Percentiles rank a stretch among this genome's conserved stretches.
These are phyloP conservation scores for Linderniella brevidens DNA, from an alignment of 257 asterid genomes.

Conservation along the genomic window DNA sequence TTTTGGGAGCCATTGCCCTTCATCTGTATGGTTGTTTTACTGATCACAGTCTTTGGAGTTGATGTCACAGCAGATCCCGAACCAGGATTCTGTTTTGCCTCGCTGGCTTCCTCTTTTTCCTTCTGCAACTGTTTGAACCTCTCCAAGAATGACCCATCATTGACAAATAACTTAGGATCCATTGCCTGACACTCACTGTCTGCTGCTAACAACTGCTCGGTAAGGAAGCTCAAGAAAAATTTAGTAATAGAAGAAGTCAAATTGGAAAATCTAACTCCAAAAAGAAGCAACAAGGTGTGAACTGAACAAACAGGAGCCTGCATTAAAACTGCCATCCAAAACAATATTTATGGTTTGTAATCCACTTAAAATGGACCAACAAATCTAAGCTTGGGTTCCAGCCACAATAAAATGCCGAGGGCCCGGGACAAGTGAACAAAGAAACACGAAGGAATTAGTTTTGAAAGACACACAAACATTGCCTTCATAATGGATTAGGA, in stretches of 20 bases:
- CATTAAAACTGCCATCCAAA: not conserved
- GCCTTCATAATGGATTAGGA: no score
- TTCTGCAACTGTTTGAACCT: conserved; percentile 85
- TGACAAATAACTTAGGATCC: conserved; percentile 51
- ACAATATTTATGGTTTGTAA: no score
- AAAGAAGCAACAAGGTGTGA: conserved; percentile 10
- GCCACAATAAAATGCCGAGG: no score
- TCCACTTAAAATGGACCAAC: no score
- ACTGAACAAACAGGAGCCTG: conserved; percentile 1
- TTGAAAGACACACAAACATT: no score
- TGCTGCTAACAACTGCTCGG: conserved; percentile 36
- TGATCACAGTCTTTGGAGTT: conserved; percentile 52
- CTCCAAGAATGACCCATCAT: conserved; percentile 98
- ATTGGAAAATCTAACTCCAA: conserved; percentile 3
- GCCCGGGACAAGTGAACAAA: no score
- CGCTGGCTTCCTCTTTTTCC: conserved; percentile 40
- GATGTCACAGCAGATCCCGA: conserved; percentile 31
- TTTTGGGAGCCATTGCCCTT: conserved; percentile 30
- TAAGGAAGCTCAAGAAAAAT: conserved; percentile 56
- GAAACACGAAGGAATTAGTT: no score
- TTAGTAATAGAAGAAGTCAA: conserved; percentile 23
- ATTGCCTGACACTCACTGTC: conserved; percentile 27
- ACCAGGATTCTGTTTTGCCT: conserved; percentile 20
- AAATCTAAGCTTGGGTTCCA: no score
- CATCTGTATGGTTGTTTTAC: conserved; percentile 24